A percentile compares a stretch with the other conserved stretches of the same genome.
phyloP scores from a whole-genome alignment of 192 early-diverging fungal genomes.

The Entrophospora sp. region DNA sequence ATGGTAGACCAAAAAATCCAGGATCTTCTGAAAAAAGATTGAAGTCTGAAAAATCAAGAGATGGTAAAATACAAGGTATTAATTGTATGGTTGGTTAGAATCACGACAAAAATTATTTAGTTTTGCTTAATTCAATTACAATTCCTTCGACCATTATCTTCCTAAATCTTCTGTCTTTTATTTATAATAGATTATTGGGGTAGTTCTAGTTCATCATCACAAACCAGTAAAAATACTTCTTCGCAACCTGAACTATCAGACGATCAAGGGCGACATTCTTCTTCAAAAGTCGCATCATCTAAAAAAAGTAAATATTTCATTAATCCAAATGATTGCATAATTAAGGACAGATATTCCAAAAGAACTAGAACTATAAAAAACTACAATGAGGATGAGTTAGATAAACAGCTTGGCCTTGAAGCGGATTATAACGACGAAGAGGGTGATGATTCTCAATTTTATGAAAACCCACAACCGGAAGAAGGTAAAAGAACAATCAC shows the following conservation, averaged over 20 bases:
- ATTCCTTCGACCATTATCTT: too few species aligned
- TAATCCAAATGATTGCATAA: neutral
- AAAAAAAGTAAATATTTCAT: constrained; percentile 18
- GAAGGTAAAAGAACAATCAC: constrained; percentile 4
- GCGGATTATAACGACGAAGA: constrained; percentile 32
- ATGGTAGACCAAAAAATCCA: neutral
- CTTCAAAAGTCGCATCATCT: neutral
- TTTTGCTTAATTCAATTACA: too few species aligned
- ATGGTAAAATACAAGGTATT: neutral
- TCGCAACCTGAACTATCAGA: neutral
- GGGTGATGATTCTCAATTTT: constrained; percentile 7
- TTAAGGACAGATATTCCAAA: constrained; percentile 27
- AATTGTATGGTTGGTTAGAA: too few species aligned
- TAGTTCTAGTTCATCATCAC: neutral
- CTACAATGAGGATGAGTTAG: constrained; percentile 38
- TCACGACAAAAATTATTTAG: too few species aligned
- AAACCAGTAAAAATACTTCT: neutral
- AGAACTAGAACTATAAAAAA: constrained; percentile 24
- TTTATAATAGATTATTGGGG: neutral
- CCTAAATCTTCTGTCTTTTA: neutral
- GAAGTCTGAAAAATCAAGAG: neutral
- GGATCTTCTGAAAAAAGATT: neutral
- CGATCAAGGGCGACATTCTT: neutral
- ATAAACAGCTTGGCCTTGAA: constrained; percentile 23
- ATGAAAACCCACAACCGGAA: constrained; percentile 1